A percentile compares a stretch with the other conserved stretches of the same genome.
phyloP scores from a whole-genome alignment of 148 eudicot species.

The Linanthus parryae region DNA sequence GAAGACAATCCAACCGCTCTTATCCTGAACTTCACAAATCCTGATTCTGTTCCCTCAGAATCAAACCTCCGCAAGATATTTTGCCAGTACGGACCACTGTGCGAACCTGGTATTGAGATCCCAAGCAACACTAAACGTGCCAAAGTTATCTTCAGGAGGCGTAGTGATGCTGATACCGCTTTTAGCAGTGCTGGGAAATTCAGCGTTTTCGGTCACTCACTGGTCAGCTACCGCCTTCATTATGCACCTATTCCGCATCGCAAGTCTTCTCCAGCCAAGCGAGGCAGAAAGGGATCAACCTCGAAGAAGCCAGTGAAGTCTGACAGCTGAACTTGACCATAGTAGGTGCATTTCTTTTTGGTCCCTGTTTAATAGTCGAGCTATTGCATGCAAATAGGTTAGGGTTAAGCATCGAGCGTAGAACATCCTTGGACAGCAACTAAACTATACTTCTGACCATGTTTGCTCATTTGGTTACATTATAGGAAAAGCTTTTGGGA shows the following conservation, averaged over 20 bases:
- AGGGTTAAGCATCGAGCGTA: slow-evolving; percentile 6
- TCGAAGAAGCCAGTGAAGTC: slow-evolving; percentile 20
- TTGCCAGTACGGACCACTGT: slow-evolving; percentile 49
- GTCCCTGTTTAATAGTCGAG: not conserved
- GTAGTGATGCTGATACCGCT: slow-evolving; percentile 69
- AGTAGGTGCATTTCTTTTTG: slow-evolving; percentile 2
- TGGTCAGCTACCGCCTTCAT: slow-evolving; percentile 53
- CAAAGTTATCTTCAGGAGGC: slow-evolving; percentile 61
- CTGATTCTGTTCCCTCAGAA: slow-evolving; percentile 58
- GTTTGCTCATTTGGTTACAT: not conserved
- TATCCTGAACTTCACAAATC: slow-evolving; percentile 48
- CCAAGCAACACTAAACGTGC: slow-evolving; percentile 50
- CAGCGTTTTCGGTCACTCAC: slow-evolving; percentile 58
- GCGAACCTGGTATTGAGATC: slow-evolving; percentile 48
- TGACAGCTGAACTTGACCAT: slow-evolving; percentile 10
- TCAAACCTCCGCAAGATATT: slow-evolving; percentile 49
- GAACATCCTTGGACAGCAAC: not conserved
- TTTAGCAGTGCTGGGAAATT: slow-evolving; percentile 74
- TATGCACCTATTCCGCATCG: slow-evolving; percentile 28
- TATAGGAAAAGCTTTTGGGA: too few relatives aligned
- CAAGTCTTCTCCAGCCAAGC: slow-evolving; percentile 25
- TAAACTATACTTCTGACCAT: not conserved
- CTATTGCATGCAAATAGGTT: slow-evolving; percentile 13
- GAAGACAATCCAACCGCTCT: slow-evolving; percentile 48
- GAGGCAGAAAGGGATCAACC: slow-evolving; percentile 24